Evolutionary conservation across 192 early-diverging fungal genomes (phyloP), one percentile per base, ranked within the genome.

Genomic region (Gaertneriomyces sp.): DNA sequence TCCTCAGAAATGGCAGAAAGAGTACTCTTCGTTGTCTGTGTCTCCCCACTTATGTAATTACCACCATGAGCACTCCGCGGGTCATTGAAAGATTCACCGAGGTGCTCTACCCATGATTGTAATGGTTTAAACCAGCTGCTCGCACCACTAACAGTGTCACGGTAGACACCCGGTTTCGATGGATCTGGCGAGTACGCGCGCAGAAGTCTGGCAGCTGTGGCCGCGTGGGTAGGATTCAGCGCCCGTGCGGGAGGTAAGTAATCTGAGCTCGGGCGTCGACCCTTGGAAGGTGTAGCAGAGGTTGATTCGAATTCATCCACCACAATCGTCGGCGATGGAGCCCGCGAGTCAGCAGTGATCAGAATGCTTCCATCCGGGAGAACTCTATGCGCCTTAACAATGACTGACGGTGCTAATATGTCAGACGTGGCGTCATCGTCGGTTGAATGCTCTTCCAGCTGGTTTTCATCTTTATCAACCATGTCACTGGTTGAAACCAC

Each of bases 121-220:
- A 68, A 60, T 41, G 66, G 66, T 10, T n/a, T 19, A 39, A 68
- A 49, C 66, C 66, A 68, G 56, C 56, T 57, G 56, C 33, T 57
- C 33, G 56, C n/a, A 33, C 25, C 25, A 33, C 25, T 33, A 2
- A 33, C 25, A 33, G 25, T 33, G 2, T 33, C 25, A 33, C 25
- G 25, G 25, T 33, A 33, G 25, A 33, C 25, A 33, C 25, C 25
- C 56, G 56, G 14, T 57, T 57, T 17, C 56, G 56, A 14, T 14
- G 17, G 5, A 33, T 57, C 14, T 6, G 14, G 9, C 16, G 56
- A 8, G 56, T 14, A 33, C 17, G 39, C 14, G 5, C 14, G 17
- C 17, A 38, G 56, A 14, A 57, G 5, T 57, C 19, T 17, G 14
- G 14, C 14, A 50, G 25, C 25, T 33, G 25, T 33, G 25, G 25